Conservation (phyloP, 1,284 basidiomycete species). For the Cutaneotrichosporon sp. region DNA sequence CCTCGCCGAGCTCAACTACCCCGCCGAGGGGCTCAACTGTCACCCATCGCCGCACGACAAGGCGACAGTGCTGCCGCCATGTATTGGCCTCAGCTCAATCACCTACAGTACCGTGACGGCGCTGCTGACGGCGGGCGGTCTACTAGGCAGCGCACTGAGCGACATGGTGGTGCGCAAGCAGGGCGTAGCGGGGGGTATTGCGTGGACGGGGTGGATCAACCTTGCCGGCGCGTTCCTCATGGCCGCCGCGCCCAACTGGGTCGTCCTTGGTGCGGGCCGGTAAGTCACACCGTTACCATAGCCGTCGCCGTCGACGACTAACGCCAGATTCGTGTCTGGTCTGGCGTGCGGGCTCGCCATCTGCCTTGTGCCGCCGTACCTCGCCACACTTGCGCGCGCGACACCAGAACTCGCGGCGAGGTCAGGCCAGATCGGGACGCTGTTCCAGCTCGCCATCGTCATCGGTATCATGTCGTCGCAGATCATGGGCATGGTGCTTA, state of each 20-base stretch:
- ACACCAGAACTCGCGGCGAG: constrained; percentile 22
- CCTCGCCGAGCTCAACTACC: constrained; percentile 80
- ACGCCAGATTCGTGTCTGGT: constrained; percentile 65
- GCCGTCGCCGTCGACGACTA: not conserved
- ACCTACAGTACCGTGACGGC: constrained; percentile 75
- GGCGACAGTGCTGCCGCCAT: constrained; percentile 47
- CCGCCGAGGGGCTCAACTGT: constrained; percentile 72
- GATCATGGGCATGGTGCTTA: constrained; percentile 42
- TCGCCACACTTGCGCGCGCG: constrained; percentile 72
- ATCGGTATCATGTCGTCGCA: constrained; percentile 77
- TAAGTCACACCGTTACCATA: not conserved
- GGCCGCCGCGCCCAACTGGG: constrained; percentile 58
- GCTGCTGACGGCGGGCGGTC: constrained; percentile 80
- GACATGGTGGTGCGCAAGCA: constrained; percentile 63
- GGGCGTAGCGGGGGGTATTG: constrained; percentile 51
- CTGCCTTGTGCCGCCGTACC: constrained; percentile 78
- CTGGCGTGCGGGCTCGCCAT: constrained; percentile 75
- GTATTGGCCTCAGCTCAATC: constrained; percentile 69
- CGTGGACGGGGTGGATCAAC: constrained; percentile 57
- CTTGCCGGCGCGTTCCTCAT: constrained; percentile 61
- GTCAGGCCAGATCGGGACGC: constrained; percentile 56
- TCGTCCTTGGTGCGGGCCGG: constrained; percentile 48
- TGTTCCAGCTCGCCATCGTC: constrained; percentile 83
- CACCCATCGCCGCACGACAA: constrained; percentile 28
- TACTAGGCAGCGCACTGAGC: constrained; percentile 68